Evolutionary conservation across 169 alveolate species (phyloP), one percentile per base, ranked within the genome.

Genomic region (Babesia bigemina): DNA sequence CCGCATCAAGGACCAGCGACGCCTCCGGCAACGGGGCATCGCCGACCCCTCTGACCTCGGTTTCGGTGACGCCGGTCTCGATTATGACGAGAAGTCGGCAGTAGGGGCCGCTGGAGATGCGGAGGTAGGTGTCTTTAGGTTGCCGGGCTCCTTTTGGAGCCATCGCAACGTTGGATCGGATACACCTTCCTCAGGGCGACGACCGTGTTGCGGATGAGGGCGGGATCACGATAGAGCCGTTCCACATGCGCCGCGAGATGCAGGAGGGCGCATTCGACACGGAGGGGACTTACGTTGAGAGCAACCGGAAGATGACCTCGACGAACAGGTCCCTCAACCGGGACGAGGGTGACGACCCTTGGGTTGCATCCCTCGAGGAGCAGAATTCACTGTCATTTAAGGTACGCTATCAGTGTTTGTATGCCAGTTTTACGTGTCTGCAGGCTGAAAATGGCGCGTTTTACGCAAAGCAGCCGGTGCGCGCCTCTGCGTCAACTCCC

Each of bases 231-330:
- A 77, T 85, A 6, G 91, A 85, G 49, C 91, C 91, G 14, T 85
- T 85, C 74, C 70, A 85, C 49, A 85, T 85, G 91, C 63, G 75
- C 36, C 70, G 63, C 39, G 91, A 85, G 67, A 62, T 85, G 73
- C 69, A 58, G 62, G 86, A 85, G 50, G 91, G 91, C 28, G 78
- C 72, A 24, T 78, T 85, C 28, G 91, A 85, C 49, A 70, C 63
- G 58, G 63, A 60, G 53, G 91, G 91, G 8, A 85, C 63, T 19
- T 85, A 85, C 53, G 56, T 85, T 42, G 84, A 77, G 45, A 50
- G 60, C 42, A 74, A 78, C 16, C 29, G 63, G 14, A 67, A 55
- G 21, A 67, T 67, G 76, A 67, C 76, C 58, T 67, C 76, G 19
- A 67, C 76, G 16, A 67, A 67, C 55, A 19, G 66, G 17, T 67